Conservation (phyloP, 2,329 filamentous ascomycete species). For the Clathrospora elynae region DNA sequence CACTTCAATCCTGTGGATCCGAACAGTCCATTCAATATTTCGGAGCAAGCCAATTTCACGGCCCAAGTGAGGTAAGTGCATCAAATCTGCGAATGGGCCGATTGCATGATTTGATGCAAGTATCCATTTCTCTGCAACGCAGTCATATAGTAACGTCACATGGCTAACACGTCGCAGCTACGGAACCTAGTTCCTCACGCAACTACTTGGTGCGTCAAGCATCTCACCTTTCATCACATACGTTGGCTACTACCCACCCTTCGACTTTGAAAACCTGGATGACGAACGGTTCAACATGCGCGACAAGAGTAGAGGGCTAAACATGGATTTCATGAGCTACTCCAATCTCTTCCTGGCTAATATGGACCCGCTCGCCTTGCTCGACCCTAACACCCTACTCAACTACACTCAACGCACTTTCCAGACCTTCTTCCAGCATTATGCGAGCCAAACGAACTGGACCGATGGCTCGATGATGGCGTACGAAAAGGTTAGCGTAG, state of each 20-base stretch:
- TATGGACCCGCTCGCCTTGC: slow-evolving; percentile 25
- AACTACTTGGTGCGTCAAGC: neutral
- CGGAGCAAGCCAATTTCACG: neutral
- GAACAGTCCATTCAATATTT: neutral
- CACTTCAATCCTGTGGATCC: neutral
- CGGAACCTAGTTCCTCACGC: neutral
- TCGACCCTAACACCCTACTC: slow-evolving; percentile 19
- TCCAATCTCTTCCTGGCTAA: slow-evolving; percentile 19
- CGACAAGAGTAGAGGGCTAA: slow-evolving; percentile 22
- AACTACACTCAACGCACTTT: slow-evolving; percentile 27
- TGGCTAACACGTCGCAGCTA: neutral
- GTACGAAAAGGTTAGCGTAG: neutral
- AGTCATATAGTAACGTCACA: neutral
- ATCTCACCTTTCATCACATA: too few relatives aligned
- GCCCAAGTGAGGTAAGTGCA: neutral
- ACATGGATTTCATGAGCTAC: slow-evolving; percentile 24
- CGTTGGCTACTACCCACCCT: neutral
- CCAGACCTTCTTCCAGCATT: slow-evolving; percentile 42
- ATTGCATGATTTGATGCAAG: neutral
- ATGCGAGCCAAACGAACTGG: slow-evolving; percentile 25
- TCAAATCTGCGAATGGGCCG: neutral
- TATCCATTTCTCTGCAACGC: too few relatives aligned
- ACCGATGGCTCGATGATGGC: slow-evolving; percentile 19
- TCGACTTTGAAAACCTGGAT: slow-evolving; percentile 5
- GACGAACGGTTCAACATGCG: slow-evolving; percentile 35